Evolutionary conservation across 192 early-diverging fungal species (phyloP).

Genomic region (Globomyces pollinis-pini): DNA sequence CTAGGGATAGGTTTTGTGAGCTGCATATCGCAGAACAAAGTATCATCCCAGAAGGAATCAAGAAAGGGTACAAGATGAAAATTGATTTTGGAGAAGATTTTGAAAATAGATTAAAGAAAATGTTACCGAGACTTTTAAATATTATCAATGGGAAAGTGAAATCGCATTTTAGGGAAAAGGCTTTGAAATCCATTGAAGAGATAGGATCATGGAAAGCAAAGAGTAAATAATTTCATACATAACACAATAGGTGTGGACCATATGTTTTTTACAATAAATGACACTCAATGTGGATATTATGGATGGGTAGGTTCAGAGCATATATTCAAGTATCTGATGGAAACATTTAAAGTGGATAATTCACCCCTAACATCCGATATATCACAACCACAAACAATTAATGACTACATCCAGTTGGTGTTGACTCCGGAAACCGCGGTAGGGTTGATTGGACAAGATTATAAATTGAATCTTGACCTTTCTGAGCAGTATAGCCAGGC

Average conservation of each 20-base stretch:
- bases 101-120: neutral
- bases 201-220: neutral
- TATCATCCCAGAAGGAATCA: constrained; percentile 7
- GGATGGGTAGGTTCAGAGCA: constrained; percentile 4
- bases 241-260: neutral
- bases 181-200: neutral
- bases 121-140: neutral
- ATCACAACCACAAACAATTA: neutral
- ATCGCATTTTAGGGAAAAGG: neutral
- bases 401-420: constrained; percentile 5
- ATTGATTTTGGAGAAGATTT: neutral
- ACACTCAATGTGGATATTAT: constrained; percentile 5
- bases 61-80: neutral
- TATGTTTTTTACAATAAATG: neutral
- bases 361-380: neutral
- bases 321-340: neutral
- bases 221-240: neutral
- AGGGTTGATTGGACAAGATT: neutral
- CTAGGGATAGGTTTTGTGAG: neutral
- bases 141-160: neutral
- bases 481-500: neutral
- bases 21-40: constrained; percentile 4
- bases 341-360: neutral
- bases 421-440: constrained; percentile 1
- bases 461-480: neutral